Evolutionary conservation across 75 land plant genomes (phyloP).

Genomic region (Pinus albicaulis): DNA sequence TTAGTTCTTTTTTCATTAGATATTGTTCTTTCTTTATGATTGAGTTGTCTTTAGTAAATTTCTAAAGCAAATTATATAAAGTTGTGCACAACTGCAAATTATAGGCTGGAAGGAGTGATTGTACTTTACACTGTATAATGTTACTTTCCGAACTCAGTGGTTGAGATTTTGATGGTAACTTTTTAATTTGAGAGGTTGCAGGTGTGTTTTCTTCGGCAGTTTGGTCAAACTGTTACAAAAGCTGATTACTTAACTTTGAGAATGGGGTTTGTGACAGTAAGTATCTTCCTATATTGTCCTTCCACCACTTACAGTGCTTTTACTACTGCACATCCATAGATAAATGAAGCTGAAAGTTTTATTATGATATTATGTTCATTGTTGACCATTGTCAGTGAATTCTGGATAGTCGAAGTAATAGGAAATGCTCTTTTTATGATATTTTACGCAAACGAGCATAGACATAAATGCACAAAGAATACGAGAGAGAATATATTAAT

Average conservation of each 20-base stretch:
- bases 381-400: background rate
- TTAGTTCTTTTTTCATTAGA: background rate
- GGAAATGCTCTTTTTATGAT: no score
- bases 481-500: no score
- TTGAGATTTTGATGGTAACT: background rate
- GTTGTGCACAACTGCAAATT: background rate
- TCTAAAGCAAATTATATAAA: background rate
- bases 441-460: no score
- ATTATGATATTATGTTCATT: background rate
- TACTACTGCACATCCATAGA: background rate
- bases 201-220: constrained; percentile 90
- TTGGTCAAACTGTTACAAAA: constrained; percentile 70
- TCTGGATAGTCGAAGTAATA: background rate
- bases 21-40: background rate
- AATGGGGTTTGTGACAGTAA: constrained; percentile 69
- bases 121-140: background rate
- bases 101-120: background rate
- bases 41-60: background rate
- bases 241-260: constrained; percentile 84
- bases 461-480: no score
- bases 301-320: background rate
- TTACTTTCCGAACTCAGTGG: background rate
- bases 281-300: background rate
- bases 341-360: background rate
- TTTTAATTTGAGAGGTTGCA: constrained; percentile 12